Base-by-base conservation (phyloP, 2,329 filamentous ascomycete species). In the Ophiosphaerella narmari region DNA sequence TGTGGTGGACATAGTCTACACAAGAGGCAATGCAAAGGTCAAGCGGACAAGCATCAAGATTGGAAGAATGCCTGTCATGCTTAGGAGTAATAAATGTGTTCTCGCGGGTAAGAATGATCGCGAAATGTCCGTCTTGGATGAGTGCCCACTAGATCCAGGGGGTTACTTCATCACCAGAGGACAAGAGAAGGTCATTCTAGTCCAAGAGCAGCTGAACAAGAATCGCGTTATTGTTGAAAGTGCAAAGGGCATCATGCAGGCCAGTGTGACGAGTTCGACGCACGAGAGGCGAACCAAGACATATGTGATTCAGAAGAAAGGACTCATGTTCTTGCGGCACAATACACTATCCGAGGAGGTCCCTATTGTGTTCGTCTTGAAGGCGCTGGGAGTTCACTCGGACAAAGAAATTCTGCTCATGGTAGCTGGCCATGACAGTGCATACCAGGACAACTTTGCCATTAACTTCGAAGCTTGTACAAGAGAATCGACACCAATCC, bases 151-250 rank as follows among this genome's bases (percentile, higher is more conserved):
- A 35, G 94, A 99, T 68, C 94, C 95, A 1, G 94, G 94, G 56
- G 94, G 94, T 44, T 99, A 99, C 74, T 99, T 99, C 67, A 94
- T 99, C 66, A 91, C 97, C 60, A 91, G 93, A 65, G 94, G 94
- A 39, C 97, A 95, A 16, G 94, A 99, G 74, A 99, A 99, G 78
- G 94, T 99, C 62, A 99, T 99, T 68, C 79, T 99, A 37, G 95
- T 99, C 12, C 94, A 99, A 74, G 95, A 99, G 71, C 94, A 99
- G 76, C 79, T 99, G 70, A 99, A 94, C 82, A 99, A 99, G 82
- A 99, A 99, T 75, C 86, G 94, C 78, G 90, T 99, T 66, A 97
- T 99, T 71, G 93, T 99, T 13, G 95, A 99, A 75, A 87, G 90
- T 47, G 96, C 96, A 77, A 97, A 97, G 75, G 89, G 89, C 52